Percentiles rank a stretch among this genome's conserved stretches.
Conservation (phyloP, 345 rosid genomes). For the Lepidium didymum region DNA sequence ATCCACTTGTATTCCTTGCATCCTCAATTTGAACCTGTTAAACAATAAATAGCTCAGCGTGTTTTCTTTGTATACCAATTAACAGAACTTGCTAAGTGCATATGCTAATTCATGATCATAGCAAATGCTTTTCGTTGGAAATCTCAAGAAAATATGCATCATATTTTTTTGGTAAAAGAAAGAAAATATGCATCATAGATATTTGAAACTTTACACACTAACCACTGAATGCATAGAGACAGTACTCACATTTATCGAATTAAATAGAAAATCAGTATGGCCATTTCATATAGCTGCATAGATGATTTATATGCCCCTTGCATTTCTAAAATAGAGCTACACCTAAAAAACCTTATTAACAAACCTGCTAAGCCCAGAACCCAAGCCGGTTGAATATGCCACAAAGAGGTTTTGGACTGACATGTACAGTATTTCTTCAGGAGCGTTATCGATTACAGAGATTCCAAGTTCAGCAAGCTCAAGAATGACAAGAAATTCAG, state of each 20-base stretch:
- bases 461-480: conserved; percentile 94
- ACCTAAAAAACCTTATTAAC: conserved; percentile 13
- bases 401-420: conserved; percentile 79
- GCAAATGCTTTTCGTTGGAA: neutral
- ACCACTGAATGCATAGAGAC: neutral
- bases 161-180: too few relatives aligned
- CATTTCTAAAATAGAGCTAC: neutral
- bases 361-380: conserved; percentile 85
- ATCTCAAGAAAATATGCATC: neutral
- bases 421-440: conserved; percentile 86
- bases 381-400: conserved; percentile 88
- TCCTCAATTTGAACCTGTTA: conserved; percentile 75
- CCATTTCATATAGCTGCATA: neutral
- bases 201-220: neutral
- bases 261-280: neutral
- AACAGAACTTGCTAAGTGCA: neutral
- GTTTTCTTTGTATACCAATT: neutral
- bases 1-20: conserved; percentile 86
- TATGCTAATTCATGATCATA: conserved; percentile 10
- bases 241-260: neutral
- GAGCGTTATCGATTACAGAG: conserved; percentile 87
- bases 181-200: neutral
- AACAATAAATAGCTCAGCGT: neutral
- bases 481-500: conserved; percentile 79
- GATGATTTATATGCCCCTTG: neutral